Conservation (phyloP, 2,329 filamentous ascomycete species). For the Grosmannia serpens region DNA sequence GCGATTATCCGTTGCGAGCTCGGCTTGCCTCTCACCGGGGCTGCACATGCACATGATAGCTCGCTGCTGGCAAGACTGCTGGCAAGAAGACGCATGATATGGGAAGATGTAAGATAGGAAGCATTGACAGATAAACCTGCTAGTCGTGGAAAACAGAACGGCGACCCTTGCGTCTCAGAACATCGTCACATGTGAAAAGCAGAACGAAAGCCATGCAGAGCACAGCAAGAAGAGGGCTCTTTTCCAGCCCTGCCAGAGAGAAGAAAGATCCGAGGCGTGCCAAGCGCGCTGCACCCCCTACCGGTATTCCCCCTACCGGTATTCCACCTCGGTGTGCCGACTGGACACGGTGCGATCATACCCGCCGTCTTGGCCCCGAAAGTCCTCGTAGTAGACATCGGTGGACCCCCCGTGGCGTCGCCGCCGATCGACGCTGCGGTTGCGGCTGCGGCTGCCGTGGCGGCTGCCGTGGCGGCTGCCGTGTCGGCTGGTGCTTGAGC, state of each 20-base stretch:
- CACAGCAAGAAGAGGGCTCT: neutral
- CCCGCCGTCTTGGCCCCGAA: neutral
- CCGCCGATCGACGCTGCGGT: neutral
- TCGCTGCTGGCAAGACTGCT: too few species aligned
- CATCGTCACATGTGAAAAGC: neutral
- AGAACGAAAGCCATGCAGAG: neutral
- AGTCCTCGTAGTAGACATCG: constrained; percentile 10
- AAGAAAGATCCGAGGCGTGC: neutral
- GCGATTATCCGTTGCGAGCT: too few species aligned
- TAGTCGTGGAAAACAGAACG: too few species aligned
- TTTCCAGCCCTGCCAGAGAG: neutral
- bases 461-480: neutral
- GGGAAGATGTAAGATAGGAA: too few species aligned
- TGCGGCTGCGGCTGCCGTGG: constrained; percentile 1
- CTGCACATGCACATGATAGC: too few species aligned
- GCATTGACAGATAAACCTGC: too few species aligned
- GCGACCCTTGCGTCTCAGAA: neutral
- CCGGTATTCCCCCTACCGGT: neutral
- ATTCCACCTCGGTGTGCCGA: neutral
- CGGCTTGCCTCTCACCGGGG: too few species aligned
- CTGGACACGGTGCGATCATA: neutral
- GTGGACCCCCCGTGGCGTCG: constrained; percentile 7
- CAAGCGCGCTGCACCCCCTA: neutral
- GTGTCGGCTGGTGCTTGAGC: neutral
- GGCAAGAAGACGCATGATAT: too few species aligned